Conservation (phyloP, 108 stramenopile genomes). For the Conticribra weissflogii region DNA sequence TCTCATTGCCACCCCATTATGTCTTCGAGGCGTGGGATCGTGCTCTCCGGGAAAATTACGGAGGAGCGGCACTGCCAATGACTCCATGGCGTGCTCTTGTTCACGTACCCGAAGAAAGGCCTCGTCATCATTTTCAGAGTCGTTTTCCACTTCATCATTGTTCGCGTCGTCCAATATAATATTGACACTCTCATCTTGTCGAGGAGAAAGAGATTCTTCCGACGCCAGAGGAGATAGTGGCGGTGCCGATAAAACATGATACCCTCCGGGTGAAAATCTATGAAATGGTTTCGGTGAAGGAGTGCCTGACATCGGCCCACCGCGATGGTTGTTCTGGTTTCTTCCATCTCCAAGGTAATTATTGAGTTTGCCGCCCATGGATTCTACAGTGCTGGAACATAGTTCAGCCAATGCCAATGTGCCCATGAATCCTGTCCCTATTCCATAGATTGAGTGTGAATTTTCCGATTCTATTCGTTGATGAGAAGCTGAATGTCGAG, state of each 20-base stretch:
- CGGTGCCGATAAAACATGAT: conserved; percentile 5
- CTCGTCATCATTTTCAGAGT: background rate
- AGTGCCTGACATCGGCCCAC: background rate
- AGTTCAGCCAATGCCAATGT: conserved; percentile 36
- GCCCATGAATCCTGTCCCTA: conserved; percentile 46
- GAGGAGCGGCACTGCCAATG: background rate
- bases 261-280: background rate
- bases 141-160: background rate
- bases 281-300: background rate
- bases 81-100: background rate
- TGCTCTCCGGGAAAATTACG: conserved; percentile 1
- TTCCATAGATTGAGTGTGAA: background rate
- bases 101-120: background rate
- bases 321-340: conserved; percentile 2
- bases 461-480: background rate
- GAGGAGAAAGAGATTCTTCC: conserved; percentile 10
- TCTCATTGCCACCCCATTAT: conserved; percentile 6
- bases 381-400: conserved; percentile 42
- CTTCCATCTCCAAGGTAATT: background rate
- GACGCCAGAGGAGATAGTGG: conserved; percentile 25
- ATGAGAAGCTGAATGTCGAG: conserved; percentile 14
- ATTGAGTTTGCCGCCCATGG: background rate
- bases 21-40: conserved; percentile 13
- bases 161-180: background rate
- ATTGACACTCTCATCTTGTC: conserved; percentile 10